A percentile compares a stretch with the other conserved stretches of the same genome.
Evolutionary conservation across 768 basidiomycete species (phyloP).

Genomic region (Lentinula boryana): DNA sequence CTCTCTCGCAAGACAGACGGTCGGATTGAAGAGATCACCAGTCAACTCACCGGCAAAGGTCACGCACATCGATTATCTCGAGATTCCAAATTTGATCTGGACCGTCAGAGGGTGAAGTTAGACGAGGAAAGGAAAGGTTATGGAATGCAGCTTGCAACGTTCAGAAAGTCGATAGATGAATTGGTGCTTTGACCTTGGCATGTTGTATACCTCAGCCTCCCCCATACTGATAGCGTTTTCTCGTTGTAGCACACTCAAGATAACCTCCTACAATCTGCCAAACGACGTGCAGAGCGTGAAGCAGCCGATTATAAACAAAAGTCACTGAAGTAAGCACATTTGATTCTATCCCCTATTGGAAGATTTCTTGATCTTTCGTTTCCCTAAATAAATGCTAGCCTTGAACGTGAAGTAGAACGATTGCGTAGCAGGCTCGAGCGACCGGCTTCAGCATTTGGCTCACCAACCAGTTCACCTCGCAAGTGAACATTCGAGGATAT

Average conservation of each 20-base stretch:
- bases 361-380: not conserved
- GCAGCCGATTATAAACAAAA: conserved; percentile 69
- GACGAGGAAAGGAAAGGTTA: conserved; percentile 62
- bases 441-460: conserved; percentile 35
- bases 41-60: conserved; percentile 33
- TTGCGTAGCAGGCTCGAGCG: conserved; percentile 59
- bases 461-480: conserved; percentile 24
- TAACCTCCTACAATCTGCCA: conserved; percentile 59
- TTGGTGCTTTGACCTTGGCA: conserved; percentile 39
- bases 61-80: conserved; percentile 19
- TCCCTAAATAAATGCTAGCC: conserved; percentile 24
- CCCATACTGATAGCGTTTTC: conserved; percentile 5
- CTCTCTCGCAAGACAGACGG: conserved; percentile 58
- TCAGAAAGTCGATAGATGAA: conserved; percentile 56
- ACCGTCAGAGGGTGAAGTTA: conserved; percentile 52
- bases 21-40: conserved; percentile 68
- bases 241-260: conserved; percentile 59
- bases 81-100: conserved; percentile 54
- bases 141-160: conserved; percentile 48
- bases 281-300: conserved; percentile 73
- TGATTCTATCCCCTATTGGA: not conserved
- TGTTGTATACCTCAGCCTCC: not conserved
- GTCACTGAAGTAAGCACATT: conserved; percentile 44
- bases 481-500: conserved; percentile 13
- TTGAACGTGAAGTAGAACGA: conserved; percentile 66